Conservation (phyloP, 2,329 filamentous ascomycete genomes). For the Shiraia bambusicola region DNA sequence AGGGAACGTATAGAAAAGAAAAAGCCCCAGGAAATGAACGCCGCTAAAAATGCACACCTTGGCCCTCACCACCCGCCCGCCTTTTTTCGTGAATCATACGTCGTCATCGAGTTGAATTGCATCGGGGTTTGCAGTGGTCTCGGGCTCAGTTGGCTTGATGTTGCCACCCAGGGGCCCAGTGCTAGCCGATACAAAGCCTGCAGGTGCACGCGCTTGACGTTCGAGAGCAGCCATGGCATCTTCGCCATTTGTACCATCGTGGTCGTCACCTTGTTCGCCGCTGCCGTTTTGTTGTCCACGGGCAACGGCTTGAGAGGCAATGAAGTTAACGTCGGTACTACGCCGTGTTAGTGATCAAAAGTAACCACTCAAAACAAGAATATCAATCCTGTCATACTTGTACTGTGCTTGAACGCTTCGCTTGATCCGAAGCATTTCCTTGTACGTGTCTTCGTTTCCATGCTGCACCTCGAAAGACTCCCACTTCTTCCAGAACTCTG, state of each 20-base stretch:
- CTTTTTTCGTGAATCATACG: slow-evolving; percentile 35
- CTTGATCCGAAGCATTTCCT: slow-evolving; percentile 98
- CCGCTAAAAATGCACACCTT: slow-evolving; percentile 22
- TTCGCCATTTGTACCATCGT: slow-evolving; percentile 48
- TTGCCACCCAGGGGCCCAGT: slow-evolving; percentile 68
- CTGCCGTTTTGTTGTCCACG: slow-evolving; percentile 66
- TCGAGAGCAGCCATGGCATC: slow-evolving; percentile 92
- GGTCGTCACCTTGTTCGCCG: slow-evolving; percentile 47
- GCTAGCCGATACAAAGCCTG: slow-evolving; percentile 87
- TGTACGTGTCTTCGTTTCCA: slow-evolving; percentile 98
- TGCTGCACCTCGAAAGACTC: slow-evolving; percentile 96
- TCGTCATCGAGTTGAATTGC: slow-evolving; percentile 75
- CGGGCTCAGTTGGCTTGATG: slow-evolving; percentile 43
- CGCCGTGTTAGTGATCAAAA: slow-evolving; percentile 37
- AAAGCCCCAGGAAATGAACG: slow-evolving; percentile 14
- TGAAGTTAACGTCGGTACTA: slow-evolving; percentile 94
- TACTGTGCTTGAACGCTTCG: slow-evolving; percentile 95
- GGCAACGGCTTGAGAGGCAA: slow-evolving; percentile 91
- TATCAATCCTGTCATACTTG: slow-evolving; percentile 59
- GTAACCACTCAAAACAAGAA: background rate
- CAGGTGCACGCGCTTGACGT: slow-evolving; percentile 80
- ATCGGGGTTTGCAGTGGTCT: slow-evolving; percentile 70
- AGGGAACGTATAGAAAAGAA: slow-evolving; percentile 9
- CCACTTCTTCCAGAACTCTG: slow-evolving; percentile 94
- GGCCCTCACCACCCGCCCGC: slow-evolving; percentile 2